These are phyloP conservation scores for Macadamia tetraphylla DNA, from an alignment of 164 flowering plant species.

Conservation along the genomic window DNA sequence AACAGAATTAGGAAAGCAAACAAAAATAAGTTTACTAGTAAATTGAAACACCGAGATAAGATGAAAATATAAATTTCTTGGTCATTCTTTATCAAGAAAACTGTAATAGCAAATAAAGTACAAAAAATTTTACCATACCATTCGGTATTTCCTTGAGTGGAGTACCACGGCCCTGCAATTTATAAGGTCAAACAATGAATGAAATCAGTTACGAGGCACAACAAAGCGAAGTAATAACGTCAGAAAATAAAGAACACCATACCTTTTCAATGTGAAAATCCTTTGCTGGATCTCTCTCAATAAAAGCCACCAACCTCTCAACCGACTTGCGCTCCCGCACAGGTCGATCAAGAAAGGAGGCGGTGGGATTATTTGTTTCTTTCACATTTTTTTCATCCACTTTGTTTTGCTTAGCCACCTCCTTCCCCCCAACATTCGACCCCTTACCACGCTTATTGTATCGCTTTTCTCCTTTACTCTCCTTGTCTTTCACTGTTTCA, in stretches of 20 bases:
- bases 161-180: slow-evolving; percentile 79
- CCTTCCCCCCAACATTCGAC: slow-evolving; percentile 20
- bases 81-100: neutral
- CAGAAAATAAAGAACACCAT: neutral
- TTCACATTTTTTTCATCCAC: slow-evolving; percentile 23
- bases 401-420: slow-evolving; percentile 21
- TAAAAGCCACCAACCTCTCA: slow-evolving; percentile 66
- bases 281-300: slow-evolving; percentile 51
- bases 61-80: neutral
- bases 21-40: neutral
- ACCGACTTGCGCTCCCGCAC: slow-evolving; percentile 41
- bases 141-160: slow-evolving; percentile 88
- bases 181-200: slow-evolving; percentile 8
- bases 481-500: neutral
- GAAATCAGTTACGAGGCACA: neutral
- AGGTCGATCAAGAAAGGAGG: slow-evolving; percentile 48
- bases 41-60: neutral
- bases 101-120: neutral
- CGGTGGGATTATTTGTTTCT: slow-evolving; percentile 46
- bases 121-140: slow-evolving; percentile 17
- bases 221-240: neutral
- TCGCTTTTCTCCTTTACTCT: slow-evolving; percentile 1
- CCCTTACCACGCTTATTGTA: slow-evolving; percentile 15
- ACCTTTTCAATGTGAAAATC: slow-evolving; percentile 75
- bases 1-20: neutral